phyloP scores from a whole-genome alignment of 78 protist species.

The Ministeria vibrans region DNA sequence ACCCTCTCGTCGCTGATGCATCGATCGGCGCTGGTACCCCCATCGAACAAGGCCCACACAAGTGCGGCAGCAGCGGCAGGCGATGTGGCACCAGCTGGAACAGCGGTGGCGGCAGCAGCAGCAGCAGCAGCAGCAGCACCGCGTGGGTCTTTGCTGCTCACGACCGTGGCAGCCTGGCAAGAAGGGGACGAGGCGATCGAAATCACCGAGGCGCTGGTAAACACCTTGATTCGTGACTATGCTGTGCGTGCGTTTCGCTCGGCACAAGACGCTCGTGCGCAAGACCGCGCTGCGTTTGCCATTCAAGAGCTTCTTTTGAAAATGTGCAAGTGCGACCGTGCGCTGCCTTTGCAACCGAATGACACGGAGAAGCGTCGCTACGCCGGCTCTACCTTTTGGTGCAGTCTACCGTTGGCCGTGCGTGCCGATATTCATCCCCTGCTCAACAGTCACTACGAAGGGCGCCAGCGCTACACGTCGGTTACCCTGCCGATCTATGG shows the following conservation, averaged over 20 bases:
- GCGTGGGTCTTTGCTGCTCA: background rate
- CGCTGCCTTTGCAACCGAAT: background rate
- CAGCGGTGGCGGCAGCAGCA: background rate
- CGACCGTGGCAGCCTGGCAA: background rate
- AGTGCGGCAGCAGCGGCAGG: background rate
- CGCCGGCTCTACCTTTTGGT: background rate
- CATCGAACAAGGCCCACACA: too few species aligned
- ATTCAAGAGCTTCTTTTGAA: too few species aligned
- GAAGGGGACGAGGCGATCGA: background rate
- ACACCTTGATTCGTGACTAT: background rate
- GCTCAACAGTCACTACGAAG: background rate
- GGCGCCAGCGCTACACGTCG: background rate
- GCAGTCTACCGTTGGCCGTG: background rate
- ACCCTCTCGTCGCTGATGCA: background rate
- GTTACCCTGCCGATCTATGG: background rate
- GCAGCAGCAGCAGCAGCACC: too few species aligned
- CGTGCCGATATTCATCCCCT: background rate
- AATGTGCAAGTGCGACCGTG: background rate
- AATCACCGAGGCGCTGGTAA: background rate
- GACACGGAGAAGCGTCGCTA: background rate
- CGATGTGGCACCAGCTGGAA: background rate
- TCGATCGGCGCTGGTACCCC: too few species aligned
- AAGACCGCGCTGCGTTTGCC: slow-evolving; percentile 1
- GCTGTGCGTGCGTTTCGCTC: background rate
- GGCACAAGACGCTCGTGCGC: background rate